Conservation (phyloP, 2,329 filamentous ascomycete species). For the Sordariomycetes sp. region DNA sequence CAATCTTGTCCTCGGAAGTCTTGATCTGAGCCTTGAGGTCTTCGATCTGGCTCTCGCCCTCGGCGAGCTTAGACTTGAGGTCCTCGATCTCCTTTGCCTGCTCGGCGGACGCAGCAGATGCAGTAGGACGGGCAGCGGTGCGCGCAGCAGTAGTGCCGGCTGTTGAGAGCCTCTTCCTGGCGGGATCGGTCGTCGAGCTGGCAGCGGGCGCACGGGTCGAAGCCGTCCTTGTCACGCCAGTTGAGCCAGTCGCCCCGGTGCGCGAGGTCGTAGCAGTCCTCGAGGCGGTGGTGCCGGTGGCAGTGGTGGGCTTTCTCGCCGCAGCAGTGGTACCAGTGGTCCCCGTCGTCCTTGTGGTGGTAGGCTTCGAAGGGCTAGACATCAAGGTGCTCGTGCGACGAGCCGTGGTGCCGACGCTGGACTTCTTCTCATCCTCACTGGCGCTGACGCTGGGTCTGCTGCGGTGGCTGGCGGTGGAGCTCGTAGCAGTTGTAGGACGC, state of each 20-base stretch:
- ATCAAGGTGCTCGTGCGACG: slow-evolving; percentile 34
- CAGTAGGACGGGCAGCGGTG: slow-evolving; percentile 24
- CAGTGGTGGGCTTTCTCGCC: slow-evolving; percentile 22
- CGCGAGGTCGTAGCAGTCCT: slow-evolving; percentile 22
- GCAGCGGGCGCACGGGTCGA: slow-evolving; percentile 26
- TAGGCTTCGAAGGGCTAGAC: slow-evolving; percentile 24
- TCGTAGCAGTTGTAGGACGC: slow-evolving; percentile 20
- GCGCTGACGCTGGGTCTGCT: slow-evolving; percentile 38
- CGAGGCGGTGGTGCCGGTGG: slow-evolving; percentile 19
- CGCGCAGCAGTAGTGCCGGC: slow-evolving; percentile 24
- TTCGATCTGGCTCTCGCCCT: slow-evolving; percentile 49
- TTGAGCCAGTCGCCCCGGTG: slow-evolving; percentile 16
- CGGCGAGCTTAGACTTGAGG: slow-evolving; percentile 48
- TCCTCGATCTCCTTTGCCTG: slow-evolving; percentile 48
- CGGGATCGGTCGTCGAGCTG: slow-evolving; percentile 32
- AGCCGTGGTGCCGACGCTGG: slow-evolving; percentile 24
- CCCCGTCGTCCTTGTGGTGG: slow-evolving; percentile 13
- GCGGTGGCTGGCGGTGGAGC: slow-evolving; percentile 31
- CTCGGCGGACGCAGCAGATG: slow-evolving; percentile 28
- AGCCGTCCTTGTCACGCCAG: slow-evolving; percentile 23
- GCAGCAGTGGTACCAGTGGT: slow-evolving; percentile 19
- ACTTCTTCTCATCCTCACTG: slow-evolving; percentile 41
- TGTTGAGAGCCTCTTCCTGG: slow-evolving; percentile 49
- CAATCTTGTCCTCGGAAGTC: slow-evolving; percentile 44
- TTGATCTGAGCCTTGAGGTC: slow-evolving; percentile 47